Percentiles rank a stretch among this genome's conserved stretches.
Conservation (phyloP, 495 filamentous ascomycete genomes). For the Tuber microsphaerosporum region DNA sequence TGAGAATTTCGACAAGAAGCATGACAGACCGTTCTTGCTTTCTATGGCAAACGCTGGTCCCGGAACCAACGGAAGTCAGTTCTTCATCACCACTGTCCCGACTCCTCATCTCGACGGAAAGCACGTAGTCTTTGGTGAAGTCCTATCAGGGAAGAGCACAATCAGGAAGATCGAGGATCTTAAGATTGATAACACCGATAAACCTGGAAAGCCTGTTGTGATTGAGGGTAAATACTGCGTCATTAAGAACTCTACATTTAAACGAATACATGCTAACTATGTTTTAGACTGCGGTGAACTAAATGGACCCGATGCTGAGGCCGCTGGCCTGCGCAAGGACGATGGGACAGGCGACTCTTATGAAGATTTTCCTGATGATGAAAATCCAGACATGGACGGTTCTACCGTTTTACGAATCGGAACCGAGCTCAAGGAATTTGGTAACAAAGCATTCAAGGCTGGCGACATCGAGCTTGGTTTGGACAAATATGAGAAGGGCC, state of each 20-base stretch:
- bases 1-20: slow-evolving; percentile 90
- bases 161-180: slow-evolving; percentile 87
- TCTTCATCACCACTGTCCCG: slow-evolving; percentile 91
- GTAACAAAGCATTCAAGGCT: slow-evolving; percentile 84
- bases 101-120: slow-evolving; percentile 94
- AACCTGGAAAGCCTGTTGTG: slow-evolving; percentile 63
- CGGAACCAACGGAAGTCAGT: slow-evolving; percentile 93
- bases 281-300: slow-evolving; percentile 74
- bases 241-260: slow-evolving; percentile 2
- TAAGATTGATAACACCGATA: slow-evolving; percentile 66
- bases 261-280: slow-evolving; percentile 9
- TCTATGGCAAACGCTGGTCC: slow-evolving; percentile 43
- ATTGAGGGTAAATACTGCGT: slow-evolving; percentile 51
- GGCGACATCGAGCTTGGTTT: slow-evolving; percentile 63
- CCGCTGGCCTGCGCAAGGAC: slow-evolving; percentile 55
- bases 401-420: slow-evolving; percentile 69
- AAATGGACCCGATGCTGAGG: slow-evolving; percentile 57
- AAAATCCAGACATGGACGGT: slow-evolving; percentile 54
- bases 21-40: slow-evolving; percentile 87
- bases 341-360: slow-evolving; percentile 85
- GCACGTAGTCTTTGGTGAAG: slow-evolving; percentile 97
- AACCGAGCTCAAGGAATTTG: slow-evolving; percentile 79
- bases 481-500: slow-evolving; percentile 95
- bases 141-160: slow-evolving; percentile 83
- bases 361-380: slow-evolving; percentile 94